Conservation (phyloP, 257 asterid species). For the Solanum neorickii region DNA sequence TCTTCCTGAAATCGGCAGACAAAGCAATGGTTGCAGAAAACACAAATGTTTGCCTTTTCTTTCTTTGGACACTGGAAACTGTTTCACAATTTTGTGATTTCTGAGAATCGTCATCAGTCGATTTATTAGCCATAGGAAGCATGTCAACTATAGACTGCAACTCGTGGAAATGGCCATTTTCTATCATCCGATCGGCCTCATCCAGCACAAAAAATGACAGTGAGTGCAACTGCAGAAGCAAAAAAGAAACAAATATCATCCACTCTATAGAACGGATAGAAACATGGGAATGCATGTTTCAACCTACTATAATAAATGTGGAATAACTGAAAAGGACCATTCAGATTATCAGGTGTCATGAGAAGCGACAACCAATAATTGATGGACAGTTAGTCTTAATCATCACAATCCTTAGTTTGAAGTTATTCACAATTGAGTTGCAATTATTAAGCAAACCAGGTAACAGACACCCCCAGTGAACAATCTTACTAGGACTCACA, state of each 20-base stretch:
- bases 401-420: not conserved
- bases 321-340: not conserved
- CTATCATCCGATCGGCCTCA: slow-evolving; percentile 99
- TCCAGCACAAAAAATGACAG: slow-evolving; percentile 95
- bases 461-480: not conserved
- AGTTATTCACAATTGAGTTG: not conserved
- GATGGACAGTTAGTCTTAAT: not conserved
- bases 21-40: slow-evolving; percentile 97
- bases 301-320: not conserved
- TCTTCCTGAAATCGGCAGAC: slow-evolving; percentile 81
- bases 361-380: not conserved
- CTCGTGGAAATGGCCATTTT: slow-evolving; percentile 89
- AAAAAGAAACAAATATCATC: not conserved
- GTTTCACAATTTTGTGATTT: slow-evolving; percentile 53
- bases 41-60: slow-evolving; percentile 92
- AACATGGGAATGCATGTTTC: not conserved
- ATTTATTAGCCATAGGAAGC: slow-evolving; percentile 69
- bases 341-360: not conserved
- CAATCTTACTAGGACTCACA: not conserved
- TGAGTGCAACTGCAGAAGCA: slow-evolving; percentile 67
- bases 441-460: not conserved
- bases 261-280: not conserved
- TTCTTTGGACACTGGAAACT: slow-evolving; percentile 52
- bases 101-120: slow-evolving; percentile 36
- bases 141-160: slow-evolving; percentile 87